Percentiles rank a stretch among this genome's conserved stretches.
phyloP scores from a whole-genome alignment of 1,284 basidiomycete species.

The Malassezia furfur region DNA sequence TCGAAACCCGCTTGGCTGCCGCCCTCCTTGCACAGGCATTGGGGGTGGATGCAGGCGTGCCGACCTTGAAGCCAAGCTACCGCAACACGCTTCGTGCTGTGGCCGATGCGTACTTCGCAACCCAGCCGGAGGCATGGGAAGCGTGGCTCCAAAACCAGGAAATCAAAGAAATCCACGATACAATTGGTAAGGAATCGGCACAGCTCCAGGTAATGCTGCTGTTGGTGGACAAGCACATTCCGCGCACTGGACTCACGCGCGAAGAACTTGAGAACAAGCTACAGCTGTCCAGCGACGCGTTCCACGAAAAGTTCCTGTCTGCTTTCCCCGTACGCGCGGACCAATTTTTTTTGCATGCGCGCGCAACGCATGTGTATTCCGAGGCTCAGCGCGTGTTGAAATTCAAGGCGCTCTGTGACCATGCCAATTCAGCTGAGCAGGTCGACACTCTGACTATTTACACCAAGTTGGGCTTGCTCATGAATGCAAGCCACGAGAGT shows the following conservation, averaged over 20 bases:
- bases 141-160: conserved; percentile 18
- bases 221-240: conserved; percentile 20
- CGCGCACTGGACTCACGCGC: conserved; percentile 16
- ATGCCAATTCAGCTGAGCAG: conserved; percentile 1
- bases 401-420: conserved; percentile 29
- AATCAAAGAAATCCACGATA: conserved; percentile 19
- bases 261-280: conserved; percentile 30
- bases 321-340: conserved; percentile 39
- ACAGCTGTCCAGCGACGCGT: conserved; percentile 25
- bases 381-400: conserved; percentile 36
- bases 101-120: conserved; percentile 29
- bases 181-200: conserved; percentile 33
- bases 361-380: conserved; percentile 39
- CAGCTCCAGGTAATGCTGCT: conserved; percentile 26
- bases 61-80: background rate
- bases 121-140: conserved; percentile 21
- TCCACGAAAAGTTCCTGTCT: conserved; percentile 31
- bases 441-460: conserved; percentile 18
- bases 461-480: conserved; percentile 28
- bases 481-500: conserved; percentile 39
- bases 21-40: conserved; percentile 22
- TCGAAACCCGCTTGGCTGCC: conserved; percentile 39
- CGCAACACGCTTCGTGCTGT: conserved; percentile 29
- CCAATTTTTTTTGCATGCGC: conserved; percentile 27
- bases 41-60: conserved; percentile 12